Evolutionary conservation across 2,329 filamentous ascomycete species (phyloP).

Genomic region (Rhinocladiella similis): DNA sequence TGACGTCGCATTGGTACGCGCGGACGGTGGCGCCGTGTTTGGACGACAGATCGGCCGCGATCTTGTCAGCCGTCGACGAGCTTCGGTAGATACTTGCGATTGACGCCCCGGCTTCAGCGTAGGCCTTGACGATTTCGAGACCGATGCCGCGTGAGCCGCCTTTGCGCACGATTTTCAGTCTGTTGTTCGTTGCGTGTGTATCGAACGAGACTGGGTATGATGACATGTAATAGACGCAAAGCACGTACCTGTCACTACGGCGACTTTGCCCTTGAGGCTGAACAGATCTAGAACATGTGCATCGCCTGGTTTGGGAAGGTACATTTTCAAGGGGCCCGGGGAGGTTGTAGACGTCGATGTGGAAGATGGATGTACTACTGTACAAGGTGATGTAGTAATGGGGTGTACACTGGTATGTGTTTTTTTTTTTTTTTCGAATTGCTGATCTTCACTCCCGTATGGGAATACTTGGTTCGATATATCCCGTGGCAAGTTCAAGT

Average conservation of each 20-base stretch:
- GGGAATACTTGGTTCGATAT: too few relatives aligned
- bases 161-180: background rate
- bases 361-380: background rate
- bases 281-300: conserved; percentile 32
- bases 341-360: too few relatives aligned
- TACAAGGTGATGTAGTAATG: background rate
- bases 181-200: too few relatives aligned
- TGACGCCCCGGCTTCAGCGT: conserved; percentile 42
- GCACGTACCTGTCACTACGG: conserved; percentile 30
- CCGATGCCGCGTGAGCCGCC: conserved; percentile 40
- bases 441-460: too few relatives aligned
- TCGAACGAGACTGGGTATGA: too few relatives aligned
- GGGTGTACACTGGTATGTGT: too few relatives aligned
- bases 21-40: conserved; percentile 33
- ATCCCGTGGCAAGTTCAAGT: too few relatives aligned
- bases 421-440: too few relatives aligned
- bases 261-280: conserved; percentile 33
- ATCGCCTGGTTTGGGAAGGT: conserved; percentile 3
- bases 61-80: conserved; percentile 26
- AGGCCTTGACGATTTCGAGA: conserved; percentile 39
- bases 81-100: conserved; percentile 38
- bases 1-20: conserved; percentile 39
- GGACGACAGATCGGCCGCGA: conserved; percentile 32
- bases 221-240: too few relatives aligned
- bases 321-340: too few relatives aligned